A percentile compares a stretch with the other conserved stretches of the same genome.
Conservation (phyloP, 768 basidiomycete species). For the Leccinum disarticulatum region DNA sequence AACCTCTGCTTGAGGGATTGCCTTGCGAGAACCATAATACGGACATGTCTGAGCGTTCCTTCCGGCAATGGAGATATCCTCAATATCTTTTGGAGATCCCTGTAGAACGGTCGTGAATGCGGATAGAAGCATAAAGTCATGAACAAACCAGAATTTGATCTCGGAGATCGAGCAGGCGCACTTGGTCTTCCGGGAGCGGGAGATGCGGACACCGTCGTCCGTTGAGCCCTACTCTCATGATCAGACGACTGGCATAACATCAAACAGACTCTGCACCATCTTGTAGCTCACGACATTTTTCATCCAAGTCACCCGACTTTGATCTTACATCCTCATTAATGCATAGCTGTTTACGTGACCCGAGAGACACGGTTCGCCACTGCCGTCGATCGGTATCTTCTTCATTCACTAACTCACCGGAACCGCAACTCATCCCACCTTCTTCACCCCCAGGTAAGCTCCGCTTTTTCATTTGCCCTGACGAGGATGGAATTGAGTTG, state of each 20-base stretch:
- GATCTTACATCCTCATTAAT: conserved; percentile 78
- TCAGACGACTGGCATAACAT: conserved; percentile 4
- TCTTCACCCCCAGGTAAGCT: conserved; percentile 23
- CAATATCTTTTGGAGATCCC: conserved; percentile 92
- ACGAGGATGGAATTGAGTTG: neutral
- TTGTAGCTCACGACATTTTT: conserved; percentile 80
- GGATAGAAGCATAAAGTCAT: neutral
- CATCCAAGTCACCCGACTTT: conserved; percentile 73
- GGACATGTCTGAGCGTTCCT: conserved; percentile 73
- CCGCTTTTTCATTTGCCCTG: conserved; percentile 20
- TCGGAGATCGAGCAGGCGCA: conserved; percentile 73
- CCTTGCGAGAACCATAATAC: conserved; percentile 87
- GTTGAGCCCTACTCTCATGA: conserved; percentile 48
- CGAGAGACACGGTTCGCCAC: conserved; percentile 77
- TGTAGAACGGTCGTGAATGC: conserved; percentile 29
- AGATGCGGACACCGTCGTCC: conserved; percentile 75
- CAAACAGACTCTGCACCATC: conserved; percentile 44
- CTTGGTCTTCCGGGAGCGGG: conserved; percentile 68
- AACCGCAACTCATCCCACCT: neutral
- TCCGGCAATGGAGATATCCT: conserved; percentile 81
- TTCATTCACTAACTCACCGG: neutral
- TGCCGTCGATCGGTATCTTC: conserved; percentile 24
- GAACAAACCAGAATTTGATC: conserved; percentile 75
- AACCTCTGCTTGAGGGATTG: conserved; percentile 90
- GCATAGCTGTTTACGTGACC: conserved; percentile 88